Percentiles rank a stretch among this genome's conserved stretches.
Conservation (phyloP, 1,139 yeast genomes). For the Suhomyces kunorum region DNA sequence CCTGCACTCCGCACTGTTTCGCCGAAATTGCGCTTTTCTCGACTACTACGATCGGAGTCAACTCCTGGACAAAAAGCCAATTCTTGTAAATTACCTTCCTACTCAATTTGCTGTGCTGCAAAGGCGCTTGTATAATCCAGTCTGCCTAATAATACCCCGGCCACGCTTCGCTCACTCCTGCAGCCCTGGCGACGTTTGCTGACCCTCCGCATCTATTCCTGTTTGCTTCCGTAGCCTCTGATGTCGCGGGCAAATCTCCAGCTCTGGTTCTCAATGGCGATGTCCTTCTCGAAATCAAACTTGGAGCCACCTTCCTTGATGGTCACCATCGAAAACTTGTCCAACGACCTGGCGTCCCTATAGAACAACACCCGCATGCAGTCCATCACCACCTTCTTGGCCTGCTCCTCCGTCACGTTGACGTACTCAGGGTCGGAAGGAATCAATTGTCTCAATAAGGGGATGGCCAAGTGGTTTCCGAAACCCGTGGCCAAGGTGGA, state of each 20-base stretch:
- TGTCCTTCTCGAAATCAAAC: slow-evolving; percentile 63
- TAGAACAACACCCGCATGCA: slow-evolving; percentile 94
- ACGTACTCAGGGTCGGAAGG: slow-evolving; percentile 76
- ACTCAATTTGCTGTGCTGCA: no score
- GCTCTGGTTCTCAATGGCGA: slow-evolving; percentile 70
- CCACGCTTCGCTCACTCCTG: no score
- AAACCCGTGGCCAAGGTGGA: slow-evolving; percentile 95
- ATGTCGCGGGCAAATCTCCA: slow-evolving; percentile 93
- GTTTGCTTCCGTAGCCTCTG: slow-evolving; percentile 81
- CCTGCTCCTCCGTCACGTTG: slow-evolving; percentile 70
- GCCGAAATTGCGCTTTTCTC: no score
- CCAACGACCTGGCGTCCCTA: slow-evolving; percentile 93
- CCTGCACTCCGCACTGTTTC: no score
- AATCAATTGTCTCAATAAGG: slow-evolving; percentile 81
- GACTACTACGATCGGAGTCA: no score
- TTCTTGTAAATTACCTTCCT: no score
- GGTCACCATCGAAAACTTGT: slow-evolving; percentile 82
- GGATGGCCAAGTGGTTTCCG: slow-evolving; percentile 93
- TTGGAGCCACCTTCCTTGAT: slow-evolving; percentile 52
- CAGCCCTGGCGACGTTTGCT: no score
- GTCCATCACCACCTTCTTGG: slow-evolving; percentile 71
- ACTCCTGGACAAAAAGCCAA: no score
- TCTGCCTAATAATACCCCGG: no score
- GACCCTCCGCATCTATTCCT: slow-evolving; percentile 28
- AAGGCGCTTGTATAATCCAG: no score